Base-by-base conservation (phyloP, 164 flowering plant genomes). In the Litsea cubeba region DNA sequence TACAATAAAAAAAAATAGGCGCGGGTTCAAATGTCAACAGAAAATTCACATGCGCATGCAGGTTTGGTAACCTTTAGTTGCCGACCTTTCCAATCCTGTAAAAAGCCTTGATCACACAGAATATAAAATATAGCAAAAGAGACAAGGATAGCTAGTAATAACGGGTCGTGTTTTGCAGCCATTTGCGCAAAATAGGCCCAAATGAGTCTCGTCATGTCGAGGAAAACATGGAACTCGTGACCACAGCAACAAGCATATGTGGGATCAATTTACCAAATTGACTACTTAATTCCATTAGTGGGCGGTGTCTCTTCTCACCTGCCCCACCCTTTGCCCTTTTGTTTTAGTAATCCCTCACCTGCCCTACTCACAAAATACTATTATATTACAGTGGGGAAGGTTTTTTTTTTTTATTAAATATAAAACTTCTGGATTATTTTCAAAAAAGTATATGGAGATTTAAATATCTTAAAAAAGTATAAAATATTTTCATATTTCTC, bases 211-310 rank as follows among this genome's bases (percentile, higher is more conserved):
- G 35, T 75, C 77, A 75, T 72, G 26, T 23, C 14, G 83, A 78
- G 80, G 49, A 81, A 81, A 81, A 78, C 74, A 73, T 69, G 83
- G 83, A 75, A 66, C 10, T 35, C 1, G 12, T 32, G 50, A 28
- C 0, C n/a, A 80, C 24, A 58, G 8, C 69, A 77, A 49, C 69
- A 72, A 22, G 74, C 78, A 75, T 50, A 63, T 69, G 51, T 72
- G 78, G 50, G 75, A 78, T 68, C 69, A 30, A 22, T 22, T 18
- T n/a, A 50, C 68, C 5, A 18, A 57, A 12, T 51, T 57, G 49
- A 28, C 57, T 67, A 69, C 12, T 30, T 64, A 69, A 64, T 26
- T 75, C 68, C 20, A 50, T 71, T 71, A 1, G 73, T 77, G 80
- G 75, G 50, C 70, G 32, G 70, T 78, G 74, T 71, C 40, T 71